phyloP scores from a whole-genome alignment of 345 rosid genomes.

The Ceriops decandra region DNA sequence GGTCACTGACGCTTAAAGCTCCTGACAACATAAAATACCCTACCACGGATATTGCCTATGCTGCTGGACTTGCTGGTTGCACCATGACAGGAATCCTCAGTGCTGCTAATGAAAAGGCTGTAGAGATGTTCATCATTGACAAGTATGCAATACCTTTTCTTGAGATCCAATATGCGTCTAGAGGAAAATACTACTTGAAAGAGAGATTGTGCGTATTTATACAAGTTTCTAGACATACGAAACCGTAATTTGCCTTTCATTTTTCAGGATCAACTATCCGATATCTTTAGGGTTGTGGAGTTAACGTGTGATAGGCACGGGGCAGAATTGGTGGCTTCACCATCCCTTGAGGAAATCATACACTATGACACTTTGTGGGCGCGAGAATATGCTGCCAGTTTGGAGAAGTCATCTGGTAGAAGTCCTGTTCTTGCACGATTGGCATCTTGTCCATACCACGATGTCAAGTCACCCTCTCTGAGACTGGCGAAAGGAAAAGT shows the following conservation, averaged over 20 bases:
- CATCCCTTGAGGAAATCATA: conserved; percentile 80
- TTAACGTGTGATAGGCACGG: conserved; percentile 71
- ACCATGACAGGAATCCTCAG: conserved; percentile 99
- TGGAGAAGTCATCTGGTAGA: conserved; percentile 40
- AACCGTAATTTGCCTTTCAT: not conserved
- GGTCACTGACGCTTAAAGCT: conserved; percentile 79
- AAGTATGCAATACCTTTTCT: conserved; percentile 42
- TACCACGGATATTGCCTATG: conserved; percentile 85
- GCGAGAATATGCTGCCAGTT: conserved; percentile 54
- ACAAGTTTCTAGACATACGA: not conserved
- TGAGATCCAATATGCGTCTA: not conserved
- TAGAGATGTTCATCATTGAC: conserved; percentile 73
- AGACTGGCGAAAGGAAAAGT: too few relatives aligned
- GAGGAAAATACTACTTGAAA: too few relatives aligned
- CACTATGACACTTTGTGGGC: conserved; percentile 95
- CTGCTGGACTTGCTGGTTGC: conserved; percentile 96
- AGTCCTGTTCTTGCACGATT: conserved; percentile 48
- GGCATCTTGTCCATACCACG: not conserved
- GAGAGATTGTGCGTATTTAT: not conserved
- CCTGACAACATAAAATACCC: conserved; percentile 90
- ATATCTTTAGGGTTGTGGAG: conserved; percentile 90
- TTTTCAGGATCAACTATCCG: conserved; percentile 76
- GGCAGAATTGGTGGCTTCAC: conserved; percentile 60
- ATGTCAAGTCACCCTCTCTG: too few relatives aligned
- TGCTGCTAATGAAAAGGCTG: conserved; percentile 84